These are phyloP conservation scores for Agarophyton chilense DNA, from an alignment of 23 red algal genomes.

Conservation along the genomic window DNA sequence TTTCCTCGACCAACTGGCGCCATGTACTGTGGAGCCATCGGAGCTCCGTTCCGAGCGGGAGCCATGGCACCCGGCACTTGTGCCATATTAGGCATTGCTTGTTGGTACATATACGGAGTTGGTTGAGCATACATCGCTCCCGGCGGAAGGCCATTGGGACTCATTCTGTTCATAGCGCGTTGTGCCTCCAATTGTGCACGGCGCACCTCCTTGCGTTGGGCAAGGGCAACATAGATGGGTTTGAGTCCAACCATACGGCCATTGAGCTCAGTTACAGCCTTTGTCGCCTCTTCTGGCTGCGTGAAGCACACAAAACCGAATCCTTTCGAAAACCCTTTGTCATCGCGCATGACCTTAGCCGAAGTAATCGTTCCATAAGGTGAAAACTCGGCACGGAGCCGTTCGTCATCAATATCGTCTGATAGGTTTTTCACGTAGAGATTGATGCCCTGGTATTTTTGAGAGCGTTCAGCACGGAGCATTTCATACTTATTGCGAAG, in stretches of 20 bases:
- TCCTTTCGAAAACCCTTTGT: slow-evolving; percentile 79
- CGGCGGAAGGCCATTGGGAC: slow-evolving; percentile 29
- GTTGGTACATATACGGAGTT: slow-evolving; percentile 81
- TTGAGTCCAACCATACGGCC: slow-evolving; percentile 92
- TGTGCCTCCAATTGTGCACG: slow-evolving; percentile 94
- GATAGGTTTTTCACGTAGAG: slow-evolving; percentile 97
- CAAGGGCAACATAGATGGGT: slow-evolving; percentile 95
- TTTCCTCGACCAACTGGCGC: slow-evolving; percentile 67
- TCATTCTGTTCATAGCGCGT: slow-evolving; percentile 54
- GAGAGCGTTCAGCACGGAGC: slow-evolving; percentile 70
- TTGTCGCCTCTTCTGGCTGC: slow-evolving; percentile 96
- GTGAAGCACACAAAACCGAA: slow-evolving; percentile 99
- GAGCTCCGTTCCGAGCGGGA: slow-evolving; percentile 31
- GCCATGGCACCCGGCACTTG: slow-evolving; percentile 41
- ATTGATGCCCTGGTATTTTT: slow-evolving; percentile 93
- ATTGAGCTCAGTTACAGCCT: slow-evolving; percentile 98
- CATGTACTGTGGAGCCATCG: slow-evolving; percentile 79
- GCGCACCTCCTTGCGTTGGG: slow-evolving; percentile 93
- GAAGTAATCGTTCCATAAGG: slow-evolving; percentile 94
- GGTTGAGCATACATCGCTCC: slow-evolving; percentile 79
- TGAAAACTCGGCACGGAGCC: slow-evolving; percentile 88
- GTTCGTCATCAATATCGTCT: slow-evolving; percentile 97
- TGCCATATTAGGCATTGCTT: slow-evolving; percentile 65
- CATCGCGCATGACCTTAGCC: slow-evolving; percentile 95
- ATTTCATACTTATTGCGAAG: slow-evolving; percentile 83